Evolutionary conservation across 1,139 yeast genomes (phyloP), one percentile per base, ranked within the genome.

Genomic region (Komagataea norvegica): DNA sequence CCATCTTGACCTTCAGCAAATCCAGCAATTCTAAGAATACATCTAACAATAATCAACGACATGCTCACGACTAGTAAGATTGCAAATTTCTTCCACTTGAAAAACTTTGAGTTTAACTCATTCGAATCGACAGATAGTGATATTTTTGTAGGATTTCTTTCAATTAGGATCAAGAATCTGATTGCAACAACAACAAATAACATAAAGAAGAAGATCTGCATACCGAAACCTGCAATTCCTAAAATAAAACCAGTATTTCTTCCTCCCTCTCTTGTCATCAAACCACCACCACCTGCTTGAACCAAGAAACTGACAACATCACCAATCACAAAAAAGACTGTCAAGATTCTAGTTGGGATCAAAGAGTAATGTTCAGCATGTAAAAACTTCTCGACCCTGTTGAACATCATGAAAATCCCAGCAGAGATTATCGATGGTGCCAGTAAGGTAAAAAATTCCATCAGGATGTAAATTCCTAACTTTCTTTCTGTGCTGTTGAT

Each of bases 371-470:
- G 36, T 31, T 56, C 57, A 16, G 64, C 63, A 20, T 52, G 49
- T 36, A 66, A 41, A 14, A 48, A 36, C 19, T 42, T 44, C 14
- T 67, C 48, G 37, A 70, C 41, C 33, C 67, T 55, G 15, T 68
- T 70, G 37, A 70, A 62, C 3, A 59, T 35, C 74, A 70, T 69
- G 49, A 70, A 70, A 31, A 68, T 59, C 1, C 72, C 54, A 1
- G 72, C 74, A 1, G 74, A 69, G 41, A 61, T 60, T 31, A 70
- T 51, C 2, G 70, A 59, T 3, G 76, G 74, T 1, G 74, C 69
- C 20, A 70, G 52, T 32, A 69, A 54, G 22, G 68, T 46, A 20
- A 65, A 49, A 8, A 64, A 48, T 0, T 64, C 42, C 45, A 68
- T 72, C 6, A 59, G 47, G 26, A 65, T 56, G 44, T 60, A 70